Evolutionary conservation across 2,329 filamentous ascomycete species (phyloP), one percentile per base, ranked within the genome.

Genomic region (Talaromyces sp.): DNA sequence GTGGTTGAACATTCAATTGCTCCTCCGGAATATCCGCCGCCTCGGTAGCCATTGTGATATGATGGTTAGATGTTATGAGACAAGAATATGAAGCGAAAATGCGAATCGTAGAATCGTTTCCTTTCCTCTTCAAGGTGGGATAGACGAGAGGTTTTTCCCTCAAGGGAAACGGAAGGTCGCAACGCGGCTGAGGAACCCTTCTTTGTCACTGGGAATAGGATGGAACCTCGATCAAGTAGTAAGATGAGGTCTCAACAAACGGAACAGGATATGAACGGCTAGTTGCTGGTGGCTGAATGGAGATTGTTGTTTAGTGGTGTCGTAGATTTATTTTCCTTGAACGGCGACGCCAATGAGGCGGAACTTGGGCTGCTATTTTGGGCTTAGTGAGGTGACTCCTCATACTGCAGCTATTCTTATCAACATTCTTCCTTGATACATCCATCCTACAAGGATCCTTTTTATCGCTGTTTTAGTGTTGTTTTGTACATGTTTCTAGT

Each of bases 1-100:
- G 78, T 55, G 78, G 75, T 23, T 77, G 73, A 61, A 67, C 65
- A 39, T 75, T 74, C 61, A 74, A 65, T 66, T 69, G 74, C 68
- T 78, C 75, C 66, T 76, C 62, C 50, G 62, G 62, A 23, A 63
- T 55, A 60, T 63, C 39, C 21, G 50, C 21, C 48, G 59, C 46
- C 62, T 64, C 63, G 2, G 63, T 62, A 50, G 52, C 63, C 63
- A 61, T 61, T 39, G 23, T 55, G 60, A 56, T 28, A 21, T 54
- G 50, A 54, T 54, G 5, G 31, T 23, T 14, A 5, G 18, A 37
- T 23, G 5, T 14, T 35, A 23, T 39, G 21, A 40, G 31, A 31
- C 39, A 35, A 14, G 44, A 11, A n/a, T 60, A 60, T 31, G 33
- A 23, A 48, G 46, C 35, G 58, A 52, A 48, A 12, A 28, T 40